Conservation (phyloP, 345 rosid species). For the Triadica sebifera region DNA sequence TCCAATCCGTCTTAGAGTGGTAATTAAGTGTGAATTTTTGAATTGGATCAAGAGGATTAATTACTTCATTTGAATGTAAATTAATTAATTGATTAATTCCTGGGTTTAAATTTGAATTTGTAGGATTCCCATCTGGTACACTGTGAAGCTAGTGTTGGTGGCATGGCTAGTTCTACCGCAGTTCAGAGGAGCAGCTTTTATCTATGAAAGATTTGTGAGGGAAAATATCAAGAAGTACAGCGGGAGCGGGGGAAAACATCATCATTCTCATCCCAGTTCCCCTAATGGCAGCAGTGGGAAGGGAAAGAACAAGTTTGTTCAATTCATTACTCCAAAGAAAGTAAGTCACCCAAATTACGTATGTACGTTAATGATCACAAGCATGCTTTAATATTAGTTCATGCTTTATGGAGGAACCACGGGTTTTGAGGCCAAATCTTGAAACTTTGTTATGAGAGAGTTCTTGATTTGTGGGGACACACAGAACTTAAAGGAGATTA, state of each 20-base stretch:
- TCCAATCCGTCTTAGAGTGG: slow-evolving; percentile 69
- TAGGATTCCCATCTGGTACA: slow-evolving; percentile 87
- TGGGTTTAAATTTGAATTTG: neutral
- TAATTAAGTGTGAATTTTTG: too few species aligned
- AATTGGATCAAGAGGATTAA: too few species aligned
- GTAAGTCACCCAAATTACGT: slow-evolving; percentile 2
- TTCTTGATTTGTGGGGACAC: too few species aligned
- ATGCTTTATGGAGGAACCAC: neutral
- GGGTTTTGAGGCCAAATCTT: neutral
- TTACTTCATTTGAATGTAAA: neutral
- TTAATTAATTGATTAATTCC: neutral
- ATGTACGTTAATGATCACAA: neutral
- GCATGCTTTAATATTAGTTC: neutral
- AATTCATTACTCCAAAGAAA: slow-evolving; percentile 27
- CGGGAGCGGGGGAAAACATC: slow-evolving; percentile 19
- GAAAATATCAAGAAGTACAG: slow-evolving; percentile 46
- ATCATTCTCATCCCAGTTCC: slow-evolving; percentile 10
- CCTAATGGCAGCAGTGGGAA: slow-evolving; percentile 4
- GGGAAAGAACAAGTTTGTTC: slow-evolving; percentile 32
- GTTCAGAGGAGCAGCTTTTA: slow-evolving; percentile 72
- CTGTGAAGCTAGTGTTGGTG: slow-evolving; percentile 50
- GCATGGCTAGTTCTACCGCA: slow-evolving; percentile 83
- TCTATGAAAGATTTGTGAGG: slow-evolving; percentile 59
- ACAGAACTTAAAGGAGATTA: too few species aligned
- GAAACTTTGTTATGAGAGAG: neutral